Conservation (phyloP, 345 rosid species). For the Anacardium occidentale region DNA sequence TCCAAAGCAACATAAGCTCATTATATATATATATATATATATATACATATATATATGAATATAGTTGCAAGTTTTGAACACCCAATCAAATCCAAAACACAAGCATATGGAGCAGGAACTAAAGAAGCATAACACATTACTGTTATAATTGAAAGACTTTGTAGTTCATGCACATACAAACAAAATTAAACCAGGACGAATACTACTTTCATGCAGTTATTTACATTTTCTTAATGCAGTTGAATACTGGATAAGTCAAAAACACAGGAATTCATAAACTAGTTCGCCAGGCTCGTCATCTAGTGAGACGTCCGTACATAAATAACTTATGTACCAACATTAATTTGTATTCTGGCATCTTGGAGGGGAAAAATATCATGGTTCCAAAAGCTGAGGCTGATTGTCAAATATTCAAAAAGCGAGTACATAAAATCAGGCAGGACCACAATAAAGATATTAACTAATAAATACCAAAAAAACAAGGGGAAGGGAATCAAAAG, state of each 20-base stretch:
- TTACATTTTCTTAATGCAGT: not conserved
- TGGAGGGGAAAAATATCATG: not conserved
- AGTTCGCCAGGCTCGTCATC: not conserved
- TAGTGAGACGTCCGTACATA: not conserved
- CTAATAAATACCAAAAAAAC: conserved; percentile 18
- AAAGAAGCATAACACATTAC: not conserved
- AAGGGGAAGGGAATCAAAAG: not conserved
- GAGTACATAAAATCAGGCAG: not conserved
- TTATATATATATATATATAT: not conserved
- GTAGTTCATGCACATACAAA: not conserved
- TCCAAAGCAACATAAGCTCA: not conserved
- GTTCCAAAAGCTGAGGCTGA: not conserved
- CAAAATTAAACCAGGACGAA: not conserved
- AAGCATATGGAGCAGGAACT: not conserved
- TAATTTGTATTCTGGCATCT: not conserved
- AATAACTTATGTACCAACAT: not conserved
- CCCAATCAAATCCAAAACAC: not conserved
- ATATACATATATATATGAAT: not conserved
- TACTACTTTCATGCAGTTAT: not conserved
- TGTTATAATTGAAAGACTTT: not conserved
- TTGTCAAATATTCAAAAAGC: not conserved
- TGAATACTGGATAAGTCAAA: not conserved
- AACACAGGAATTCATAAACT: not conserved
- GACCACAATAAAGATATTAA: conserved; percentile 6
- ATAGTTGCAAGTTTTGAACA: not conserved